These are phyloP conservation scores for Aureobasidium pullulans DNA, from an alignment of 2,329 filamentous ascomycete species.

Conservation along the genomic window DNA sequence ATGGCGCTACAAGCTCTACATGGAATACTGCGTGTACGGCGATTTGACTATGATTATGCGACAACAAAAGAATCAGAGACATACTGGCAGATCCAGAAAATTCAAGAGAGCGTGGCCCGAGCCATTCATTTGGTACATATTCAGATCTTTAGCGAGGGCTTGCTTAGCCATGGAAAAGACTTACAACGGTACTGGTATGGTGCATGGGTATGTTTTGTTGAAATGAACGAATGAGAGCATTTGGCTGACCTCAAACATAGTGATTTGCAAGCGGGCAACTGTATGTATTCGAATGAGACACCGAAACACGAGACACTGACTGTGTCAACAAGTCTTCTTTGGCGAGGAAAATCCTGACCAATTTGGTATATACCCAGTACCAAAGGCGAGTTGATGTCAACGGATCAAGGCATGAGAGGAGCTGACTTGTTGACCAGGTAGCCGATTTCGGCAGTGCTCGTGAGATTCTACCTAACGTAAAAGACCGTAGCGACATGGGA, in stretches of 20 bases:
- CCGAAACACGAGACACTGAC: too few species aligned
- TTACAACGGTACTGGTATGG: background rate
- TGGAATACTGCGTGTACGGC: background rate
- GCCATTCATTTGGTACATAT: slow-evolving; percentile 1
- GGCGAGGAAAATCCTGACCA: background rate
- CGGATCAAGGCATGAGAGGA: background rate
- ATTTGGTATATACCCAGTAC: background rate
- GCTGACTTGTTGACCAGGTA: background rate
- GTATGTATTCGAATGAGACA: background rate
- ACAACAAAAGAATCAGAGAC: background rate
- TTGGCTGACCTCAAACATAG: background rate
- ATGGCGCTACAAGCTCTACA: background rate
- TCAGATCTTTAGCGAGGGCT: background rate
- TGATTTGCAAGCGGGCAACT: background rate
- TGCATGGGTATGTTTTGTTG: background rate
- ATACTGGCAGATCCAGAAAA: background rate
- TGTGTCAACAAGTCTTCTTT: background rate
- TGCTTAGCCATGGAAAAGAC: background rate
- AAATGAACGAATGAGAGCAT: background rate
- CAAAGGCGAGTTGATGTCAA: background rate
- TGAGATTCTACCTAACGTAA: background rate
- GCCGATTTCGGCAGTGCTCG: background rate
- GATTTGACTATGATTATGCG: background rate
- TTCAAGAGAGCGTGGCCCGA: background rate
- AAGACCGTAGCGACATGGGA: background rate